Percentiles rank a stretch among this genome's conserved stretches.
These are phyloP conservation scores for Ustilago bromivora DNA, from an alignment of 1,284 basidiomycete species.

Conservation along the genomic window DNA sequence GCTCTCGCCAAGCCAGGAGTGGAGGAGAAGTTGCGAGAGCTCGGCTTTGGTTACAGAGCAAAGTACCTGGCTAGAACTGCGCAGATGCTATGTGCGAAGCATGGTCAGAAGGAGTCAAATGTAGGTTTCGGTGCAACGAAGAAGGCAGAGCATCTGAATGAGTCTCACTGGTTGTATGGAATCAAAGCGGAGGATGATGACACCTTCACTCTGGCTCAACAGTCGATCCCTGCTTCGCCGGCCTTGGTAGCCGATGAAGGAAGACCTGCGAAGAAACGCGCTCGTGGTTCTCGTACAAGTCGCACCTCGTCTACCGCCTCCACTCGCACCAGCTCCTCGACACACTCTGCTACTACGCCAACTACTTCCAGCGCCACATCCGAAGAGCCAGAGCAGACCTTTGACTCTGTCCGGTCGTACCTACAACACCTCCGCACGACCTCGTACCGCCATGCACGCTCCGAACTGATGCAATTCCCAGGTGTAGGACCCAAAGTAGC, in stretches of 20 bases:
- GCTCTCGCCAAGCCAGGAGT: conserved; percentile 76
- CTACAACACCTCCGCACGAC: conserved; percentile 75
- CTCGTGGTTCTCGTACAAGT: conserved; percentile 12
- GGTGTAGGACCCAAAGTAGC: conserved; percentile 88
- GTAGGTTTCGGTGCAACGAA: neutral
- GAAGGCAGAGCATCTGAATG: conserved; percentile 18
- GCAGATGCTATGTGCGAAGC: conserved; percentile 76
- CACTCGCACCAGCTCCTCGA: neutral
- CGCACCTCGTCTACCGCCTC: conserved; percentile 12
- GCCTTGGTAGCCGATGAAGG: neutral
- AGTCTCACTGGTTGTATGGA: conserved; percentile 31
- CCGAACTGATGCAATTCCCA: conserved; percentile 80
- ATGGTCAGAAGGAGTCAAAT: neutral
- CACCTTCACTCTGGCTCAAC: neutral
- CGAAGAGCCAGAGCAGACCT: conserved; percentile 25
- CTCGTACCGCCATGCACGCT: conserved; percentile 76
- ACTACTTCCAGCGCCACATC: neutral
- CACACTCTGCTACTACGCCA: neutral
- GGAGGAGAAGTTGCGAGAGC: conserved; percentile 74
- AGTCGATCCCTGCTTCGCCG: neutral
- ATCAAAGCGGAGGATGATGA: conserved; percentile 29
- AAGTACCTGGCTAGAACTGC: conserved; percentile 88
- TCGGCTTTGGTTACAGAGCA: conserved; percentile 97
- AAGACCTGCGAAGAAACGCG: conserved; percentile 11
- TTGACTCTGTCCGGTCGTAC: conserved; percentile 73